Conservation (phyloP, 2,329 filamentous ascomycete species). For the Cephalotrichum gorgonifer region DNA sequence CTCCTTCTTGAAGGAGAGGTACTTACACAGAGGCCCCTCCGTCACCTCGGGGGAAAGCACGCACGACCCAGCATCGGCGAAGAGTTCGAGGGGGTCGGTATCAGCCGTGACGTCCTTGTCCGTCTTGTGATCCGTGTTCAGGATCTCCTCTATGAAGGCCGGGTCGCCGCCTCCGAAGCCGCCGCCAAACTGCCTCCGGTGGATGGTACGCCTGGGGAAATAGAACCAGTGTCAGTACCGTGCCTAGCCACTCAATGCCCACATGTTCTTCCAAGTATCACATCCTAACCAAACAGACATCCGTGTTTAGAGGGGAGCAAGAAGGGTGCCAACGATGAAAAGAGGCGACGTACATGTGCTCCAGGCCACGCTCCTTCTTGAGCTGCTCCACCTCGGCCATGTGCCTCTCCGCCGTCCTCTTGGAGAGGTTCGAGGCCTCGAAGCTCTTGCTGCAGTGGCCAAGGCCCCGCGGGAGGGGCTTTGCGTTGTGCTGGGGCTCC, state of each 20-base stretch:
- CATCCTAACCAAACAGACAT: not conserved
- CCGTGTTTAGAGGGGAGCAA: not conserved
- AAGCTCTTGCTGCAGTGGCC: conserved; percentile 10
- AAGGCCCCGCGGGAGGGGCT: conserved; percentile 7
- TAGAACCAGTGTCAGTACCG: not conserved
- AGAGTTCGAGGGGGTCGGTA: conserved; percentile 21
- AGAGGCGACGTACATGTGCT: conserved; percentile 6
- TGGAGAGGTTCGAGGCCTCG: conserved; percentile 4
- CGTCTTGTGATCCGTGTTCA: conserved; percentile 27
- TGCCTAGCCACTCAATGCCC: no score
- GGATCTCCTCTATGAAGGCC: conserved; percentile 7
- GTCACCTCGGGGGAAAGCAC: conserved; percentile 39
- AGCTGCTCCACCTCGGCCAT: conserved; percentile 5
- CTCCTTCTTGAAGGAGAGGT: no score
- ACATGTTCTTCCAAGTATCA: not conserved
- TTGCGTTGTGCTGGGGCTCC: conserved; percentile 5
- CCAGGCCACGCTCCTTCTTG: conserved; percentile 7
- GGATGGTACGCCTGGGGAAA: conserved; percentile 7
- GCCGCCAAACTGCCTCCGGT: conserved; percentile 4
- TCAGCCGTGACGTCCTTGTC: conserved; percentile 18
- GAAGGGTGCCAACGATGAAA: not conserved
- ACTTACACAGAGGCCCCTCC: conserved; percentile 34
- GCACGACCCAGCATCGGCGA: conserved; percentile 30
- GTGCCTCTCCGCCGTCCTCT: conserved; percentile 9
- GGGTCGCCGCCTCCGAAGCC: conserved; percentile 5